Evolutionary conservation across 2,329 filamentous ascomycete genomes (phyloP).

Genomic region (Alternaria angustiovoidea): DNA sequence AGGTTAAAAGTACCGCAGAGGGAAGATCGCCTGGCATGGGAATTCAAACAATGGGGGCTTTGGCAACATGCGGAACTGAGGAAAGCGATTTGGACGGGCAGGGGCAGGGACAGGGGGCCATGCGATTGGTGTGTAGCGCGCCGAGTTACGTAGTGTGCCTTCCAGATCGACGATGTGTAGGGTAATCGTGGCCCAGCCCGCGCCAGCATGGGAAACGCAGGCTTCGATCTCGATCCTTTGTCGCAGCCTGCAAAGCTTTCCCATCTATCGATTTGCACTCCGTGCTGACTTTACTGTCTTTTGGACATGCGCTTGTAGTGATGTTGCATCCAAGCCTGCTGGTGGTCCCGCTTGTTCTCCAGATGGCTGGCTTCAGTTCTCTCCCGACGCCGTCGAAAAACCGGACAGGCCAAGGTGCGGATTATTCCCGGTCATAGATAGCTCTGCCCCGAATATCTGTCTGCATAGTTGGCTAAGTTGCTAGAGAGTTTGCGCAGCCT

Average conservation of each 20-base stretch:
- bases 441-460: too few relatives aligned
- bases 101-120: neutral
- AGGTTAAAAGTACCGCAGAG: conserved; percentile 8
- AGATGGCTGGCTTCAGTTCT: too few relatives aligned
- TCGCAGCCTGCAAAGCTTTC: neutral
- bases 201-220: neutral
- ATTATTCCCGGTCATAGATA: too few relatives aligned
- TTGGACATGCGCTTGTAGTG: neutral
- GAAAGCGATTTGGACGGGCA: conserved; percentile 16
- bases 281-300: neutral
- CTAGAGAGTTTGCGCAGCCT: too few relatives aligned
- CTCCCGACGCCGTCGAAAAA: too few relatives aligned
- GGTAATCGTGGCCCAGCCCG: conserved; percentile 2
- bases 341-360: too few relatives aligned
- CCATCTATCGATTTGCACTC: neutral
- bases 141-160: conserved; percentile 14
- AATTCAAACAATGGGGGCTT: conserved; percentile 17
- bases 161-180: conserved; percentile 11
- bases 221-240: conserved; percentile 2
- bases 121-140: conserved; percentile 8
- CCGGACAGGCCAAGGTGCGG: too few relatives aligned
- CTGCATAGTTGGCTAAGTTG: too few relatives aligned
- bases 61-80: conserved; percentile 15
- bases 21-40: conserved; percentile 12
- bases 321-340: neutral